Conservation (phyloP, 2,329 filamentous ascomycete genomes). For the Scopulariopsis brevicaulis region DNA sequence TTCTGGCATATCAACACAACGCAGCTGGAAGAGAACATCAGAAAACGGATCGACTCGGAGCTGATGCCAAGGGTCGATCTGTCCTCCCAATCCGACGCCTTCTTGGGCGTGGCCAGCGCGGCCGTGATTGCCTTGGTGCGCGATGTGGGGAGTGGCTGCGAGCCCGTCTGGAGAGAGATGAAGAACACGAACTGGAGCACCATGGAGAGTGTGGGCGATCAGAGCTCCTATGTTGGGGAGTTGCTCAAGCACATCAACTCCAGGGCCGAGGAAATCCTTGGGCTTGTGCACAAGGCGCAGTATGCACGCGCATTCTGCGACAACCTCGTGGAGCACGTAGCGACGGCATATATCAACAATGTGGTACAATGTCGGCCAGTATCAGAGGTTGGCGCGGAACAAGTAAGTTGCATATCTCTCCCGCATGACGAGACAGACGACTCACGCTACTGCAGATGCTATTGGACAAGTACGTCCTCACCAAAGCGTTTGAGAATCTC, state of each 20-base stretch:
- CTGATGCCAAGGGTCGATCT: constrained; percentile 70
- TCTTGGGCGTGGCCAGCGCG: constrained; percentile 87
- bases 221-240: constrained; percentile 83
- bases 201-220: constrained; percentile 86
- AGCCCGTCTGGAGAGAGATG: constrained; percentile 93
- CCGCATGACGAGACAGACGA: background rate
- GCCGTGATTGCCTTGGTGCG: constrained; percentile 76
- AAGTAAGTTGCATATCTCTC: constrained; percentile 35
- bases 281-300: constrained; percentile 74
- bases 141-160: constrained; percentile 70
- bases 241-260: constrained; percentile 63
- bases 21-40: constrained; percentile 91
- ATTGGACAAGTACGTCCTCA: constrained; percentile 84
- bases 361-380: constrained; percentile 85
- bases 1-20: constrained; percentile 93
- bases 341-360: constrained; percentile 67
- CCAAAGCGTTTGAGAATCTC: constrained; percentile 64
- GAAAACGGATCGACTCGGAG: constrained; percentile 74
- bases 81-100: constrained; percentile 86
- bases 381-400: constrained; percentile 88
- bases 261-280: constrained; percentile 63
- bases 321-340: constrained; percentile 83
- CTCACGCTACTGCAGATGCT: constrained; percentile 57
- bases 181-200: constrained; percentile 90
- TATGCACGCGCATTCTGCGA: constrained; percentile 93